Percentiles rank a stretch among this genome's conserved stretches.
Evolutionary conservation across 2,329 filamentous ascomycete genomes (phyloP).

Genomic region (Colletotrichum simmondsii): DNA sequence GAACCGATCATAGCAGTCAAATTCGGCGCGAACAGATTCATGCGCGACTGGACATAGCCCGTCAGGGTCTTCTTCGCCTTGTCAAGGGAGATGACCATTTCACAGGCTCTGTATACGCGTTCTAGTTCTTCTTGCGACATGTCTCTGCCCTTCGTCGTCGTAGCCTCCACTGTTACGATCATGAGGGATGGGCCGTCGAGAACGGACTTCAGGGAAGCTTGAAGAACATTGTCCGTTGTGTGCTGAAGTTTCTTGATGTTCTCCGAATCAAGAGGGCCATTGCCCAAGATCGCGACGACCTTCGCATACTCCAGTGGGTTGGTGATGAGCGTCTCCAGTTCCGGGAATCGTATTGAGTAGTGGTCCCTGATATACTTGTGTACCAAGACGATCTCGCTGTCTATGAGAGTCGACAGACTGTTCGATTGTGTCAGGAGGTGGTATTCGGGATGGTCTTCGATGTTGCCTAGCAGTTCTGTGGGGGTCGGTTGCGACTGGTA

Average conservation of each 20-base stretch:
- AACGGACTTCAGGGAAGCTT: constrained; percentile 79
- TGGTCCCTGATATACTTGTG: constrained; percentile 98
- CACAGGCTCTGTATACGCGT: constrained; percentile 80
- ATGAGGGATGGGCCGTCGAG: constrained; percentile 91
- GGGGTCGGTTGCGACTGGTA: constrained; percentile 77
- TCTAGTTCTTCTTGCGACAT: constrained; percentile 81
- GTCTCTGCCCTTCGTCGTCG: constrained; percentile 84
- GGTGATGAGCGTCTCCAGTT: constrained; percentile 88
- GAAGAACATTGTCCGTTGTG: constrained; percentile 81
- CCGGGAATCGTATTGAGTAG: constrained; percentile 93
- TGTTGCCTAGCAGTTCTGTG: constrained; percentile 78
- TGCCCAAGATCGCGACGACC: constrained; percentile 91
- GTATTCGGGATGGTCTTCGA: constrained; percentile 94
- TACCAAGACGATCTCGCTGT: constrained; percentile 90
- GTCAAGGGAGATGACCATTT: constrained; percentile 89
- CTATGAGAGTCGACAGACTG: constrained; percentile 89
- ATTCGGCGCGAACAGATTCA: constrained; percentile 96
- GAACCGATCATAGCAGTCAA: constrained; percentile 91
- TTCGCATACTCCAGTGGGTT: constrained; percentile 96
- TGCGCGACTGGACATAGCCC: constrained; percentile 95
- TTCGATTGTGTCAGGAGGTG: constrained; percentile 90
- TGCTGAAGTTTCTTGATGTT: constrained; percentile 84
- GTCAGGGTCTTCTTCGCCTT: constrained; percentile 87
- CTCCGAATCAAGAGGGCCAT: constrained; percentile 84
- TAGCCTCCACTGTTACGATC: constrained; percentile 95